phyloP scores from a whole-genome alignment of 2,329 filamentous ascomycete species.

The Dactylellina sp. region DNA sequence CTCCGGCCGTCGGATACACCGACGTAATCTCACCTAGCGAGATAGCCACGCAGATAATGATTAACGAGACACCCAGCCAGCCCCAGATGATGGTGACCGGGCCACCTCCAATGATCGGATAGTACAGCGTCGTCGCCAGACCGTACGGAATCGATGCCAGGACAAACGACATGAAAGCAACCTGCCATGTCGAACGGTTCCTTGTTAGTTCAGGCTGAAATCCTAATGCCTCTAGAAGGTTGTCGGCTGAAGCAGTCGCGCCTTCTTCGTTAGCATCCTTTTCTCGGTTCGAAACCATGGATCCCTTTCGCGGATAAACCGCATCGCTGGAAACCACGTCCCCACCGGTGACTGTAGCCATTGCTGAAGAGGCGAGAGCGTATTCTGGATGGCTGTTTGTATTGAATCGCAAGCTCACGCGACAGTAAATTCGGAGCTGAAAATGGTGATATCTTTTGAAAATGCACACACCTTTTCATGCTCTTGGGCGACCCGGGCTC shows the following conservation, averaged over 20 bases:
- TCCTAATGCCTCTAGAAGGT: slow-evolving; percentile 73
- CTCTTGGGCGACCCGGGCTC: neutral
- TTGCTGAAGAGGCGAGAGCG: slow-evolving; percentile 28
- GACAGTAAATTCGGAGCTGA: slow-evolving; percentile 20
- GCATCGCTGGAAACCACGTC: slow-evolving; percentile 30
- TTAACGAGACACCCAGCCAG: slow-evolving; percentile 75
- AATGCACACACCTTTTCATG: slow-evolving; percentile 12
- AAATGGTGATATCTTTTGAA: slow-evolving; percentile 31
- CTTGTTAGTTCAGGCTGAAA: slow-evolving; percentile 75
- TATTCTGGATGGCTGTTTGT: slow-evolving; percentile 14
- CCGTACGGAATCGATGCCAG: slow-evolving; percentile 80
- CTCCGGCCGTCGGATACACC: slow-evolving; percentile 80
- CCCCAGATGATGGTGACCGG: slow-evolving; percentile 79
- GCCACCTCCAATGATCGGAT: slow-evolving; percentile 75
- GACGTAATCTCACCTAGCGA: slow-evolving; percentile 80
- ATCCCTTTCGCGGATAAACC: slow-evolving; percentile 44
- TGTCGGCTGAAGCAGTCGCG: slow-evolving; percentile 68
- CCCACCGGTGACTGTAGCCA: slow-evolving; percentile 37
- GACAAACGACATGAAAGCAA: slow-evolving; percentile 81
- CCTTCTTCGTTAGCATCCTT: slow-evolving; percentile 23
- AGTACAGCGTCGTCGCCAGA: slow-evolving; percentile 76
- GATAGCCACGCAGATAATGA: slow-evolving; percentile 77
- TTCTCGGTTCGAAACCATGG: slow-evolving; percentile 40
- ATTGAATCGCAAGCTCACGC: slow-evolving; percentile 32
- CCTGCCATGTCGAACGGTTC: slow-evolving; percentile 75